Evolutionary conservation across 2,329 filamentous ascomycete species (phyloP).

Genomic region (Clarireedia sp.): DNA sequence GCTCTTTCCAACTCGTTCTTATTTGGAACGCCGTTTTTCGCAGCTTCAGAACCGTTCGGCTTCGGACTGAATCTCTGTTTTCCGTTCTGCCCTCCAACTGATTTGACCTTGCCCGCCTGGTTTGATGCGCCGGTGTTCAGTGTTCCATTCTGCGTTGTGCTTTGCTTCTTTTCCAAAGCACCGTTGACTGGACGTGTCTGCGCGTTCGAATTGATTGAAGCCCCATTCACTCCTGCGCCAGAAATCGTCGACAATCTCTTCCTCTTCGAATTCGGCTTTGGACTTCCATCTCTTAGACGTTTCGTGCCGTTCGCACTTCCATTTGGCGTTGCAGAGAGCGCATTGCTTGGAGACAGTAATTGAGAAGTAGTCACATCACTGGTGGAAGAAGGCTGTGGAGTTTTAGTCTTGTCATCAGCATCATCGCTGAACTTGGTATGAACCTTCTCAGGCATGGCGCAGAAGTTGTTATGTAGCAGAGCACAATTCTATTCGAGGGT

Average conservation of each 20-base stretch:
- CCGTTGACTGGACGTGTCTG: neutral
- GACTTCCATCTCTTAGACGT: conserved; percentile 17
- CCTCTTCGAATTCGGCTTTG: conserved; percentile 23
- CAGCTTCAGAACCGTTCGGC: neutral
- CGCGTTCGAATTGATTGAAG: neutral
- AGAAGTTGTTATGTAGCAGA: neutral
- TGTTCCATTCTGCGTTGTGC: neutral
- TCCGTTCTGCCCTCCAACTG: neutral
- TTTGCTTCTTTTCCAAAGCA: neutral
- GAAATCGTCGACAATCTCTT: conserved; percentile 15
- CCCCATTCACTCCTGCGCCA: conserved; percentile 26
- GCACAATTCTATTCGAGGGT: too few relatives aligned
- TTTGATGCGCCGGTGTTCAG: neutral
- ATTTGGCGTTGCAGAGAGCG: neutral
- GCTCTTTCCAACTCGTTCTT: conserved; percentile 15
- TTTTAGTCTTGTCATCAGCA: neutral
- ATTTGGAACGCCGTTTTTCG: conserved; percentile 1
- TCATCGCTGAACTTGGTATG: conserved; percentile 33
- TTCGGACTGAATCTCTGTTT: neutral
- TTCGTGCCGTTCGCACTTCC: conserved; percentile 10
- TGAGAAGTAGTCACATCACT: neutral
- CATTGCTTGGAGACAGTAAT: neutral
- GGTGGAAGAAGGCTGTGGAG: neutral
- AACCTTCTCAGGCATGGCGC: conserved; percentile 35
- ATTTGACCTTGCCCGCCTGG: neutral